phyloP scores from a whole-genome alignment of 192 early-diverging fungal species.

The Gaertneriomyces sp. region DNA sequence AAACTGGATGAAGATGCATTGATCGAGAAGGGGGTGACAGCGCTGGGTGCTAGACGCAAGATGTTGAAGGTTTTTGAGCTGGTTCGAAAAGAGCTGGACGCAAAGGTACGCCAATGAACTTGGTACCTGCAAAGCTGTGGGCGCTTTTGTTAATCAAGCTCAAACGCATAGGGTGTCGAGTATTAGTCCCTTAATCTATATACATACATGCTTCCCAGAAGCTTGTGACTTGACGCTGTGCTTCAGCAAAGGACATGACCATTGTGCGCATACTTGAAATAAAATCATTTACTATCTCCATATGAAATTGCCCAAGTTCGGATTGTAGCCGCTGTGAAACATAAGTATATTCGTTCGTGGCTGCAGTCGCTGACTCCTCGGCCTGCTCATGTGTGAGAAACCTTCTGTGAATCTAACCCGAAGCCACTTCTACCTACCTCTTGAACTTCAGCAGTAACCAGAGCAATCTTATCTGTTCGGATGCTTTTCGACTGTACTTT shows the following conservation, averaged over 20 bases:
- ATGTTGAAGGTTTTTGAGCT: constrained; percentile 96
- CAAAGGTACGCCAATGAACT: constrained; percentile 25
- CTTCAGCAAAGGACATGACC: constrained; percentile 1
- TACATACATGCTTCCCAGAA: too few relatives aligned
- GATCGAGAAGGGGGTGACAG: constrained; percentile 78
- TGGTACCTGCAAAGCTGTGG: background rate
- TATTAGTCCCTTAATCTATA: too few relatives aligned
- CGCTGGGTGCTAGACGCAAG: constrained; percentile 92
- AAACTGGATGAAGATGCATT: constrained; percentile 79
- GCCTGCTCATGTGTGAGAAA: background rate
- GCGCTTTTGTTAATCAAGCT: too few relatives aligned
- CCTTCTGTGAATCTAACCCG: background rate
- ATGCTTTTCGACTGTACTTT: constrained; percentile 28
- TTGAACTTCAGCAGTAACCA: constrained; percentile 42
- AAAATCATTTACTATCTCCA: constrained; percentile 4
- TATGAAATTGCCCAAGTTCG: background rate
- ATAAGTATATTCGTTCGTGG: background rate
- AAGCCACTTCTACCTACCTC: constrained; percentile 40
- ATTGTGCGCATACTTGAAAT: background rate
- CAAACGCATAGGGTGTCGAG: too few relatives aligned
- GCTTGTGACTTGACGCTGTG: background rate
- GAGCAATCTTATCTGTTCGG: constrained; percentile 50
- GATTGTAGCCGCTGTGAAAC: background rate
- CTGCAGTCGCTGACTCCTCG: background rate
- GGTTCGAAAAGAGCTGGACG: constrained; percentile 45